A percentile compares a stretch with the other conserved stretches of the same genome.
phyloP scores from a whole-genome alignment of 352 stramenopile genomes.

The Thraustochytrium striatum region DNA sequence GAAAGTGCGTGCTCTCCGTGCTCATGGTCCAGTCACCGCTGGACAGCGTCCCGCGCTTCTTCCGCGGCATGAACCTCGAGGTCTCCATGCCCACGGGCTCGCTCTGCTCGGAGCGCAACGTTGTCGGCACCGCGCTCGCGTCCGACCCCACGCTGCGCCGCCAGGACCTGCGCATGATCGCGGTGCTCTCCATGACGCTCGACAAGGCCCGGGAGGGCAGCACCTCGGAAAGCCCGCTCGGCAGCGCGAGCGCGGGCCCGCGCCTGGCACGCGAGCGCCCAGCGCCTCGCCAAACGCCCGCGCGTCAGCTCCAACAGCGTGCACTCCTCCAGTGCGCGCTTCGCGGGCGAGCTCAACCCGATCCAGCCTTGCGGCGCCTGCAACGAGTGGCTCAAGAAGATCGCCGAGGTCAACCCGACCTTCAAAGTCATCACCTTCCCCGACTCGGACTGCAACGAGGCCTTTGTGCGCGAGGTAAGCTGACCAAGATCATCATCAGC shows the following conservation, averaged over 20 bases:
- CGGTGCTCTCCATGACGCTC: constrained; percentile 76
- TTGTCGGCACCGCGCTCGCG: constrained; percentile 93
- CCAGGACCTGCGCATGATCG: constrained; percentile 87
- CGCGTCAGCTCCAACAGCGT: background rate
- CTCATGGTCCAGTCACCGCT: constrained; percentile 83
- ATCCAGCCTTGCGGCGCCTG: constrained; percentile 93
- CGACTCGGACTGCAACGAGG: constrained; percentile 71
- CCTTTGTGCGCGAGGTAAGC: constrained; percentile 44
- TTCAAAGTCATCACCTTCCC: constrained; percentile 96
- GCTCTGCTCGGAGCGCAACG: constrained; percentile 93
- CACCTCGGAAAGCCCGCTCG: background rate
- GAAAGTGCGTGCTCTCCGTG: constrained; percentile 93
- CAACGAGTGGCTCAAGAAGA: constrained; percentile 99
- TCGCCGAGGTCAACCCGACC: constrained; percentile 92
- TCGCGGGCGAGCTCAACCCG: constrained; percentile 80
- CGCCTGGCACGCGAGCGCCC: background rate
- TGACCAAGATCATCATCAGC: too few relatives aligned
- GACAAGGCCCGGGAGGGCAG: background rate
- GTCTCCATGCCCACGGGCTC: constrained; percentile 71
- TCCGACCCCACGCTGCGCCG: constrained; percentile 83
- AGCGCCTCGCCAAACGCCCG: background rate
- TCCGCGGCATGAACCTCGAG: constrained; percentile 98
- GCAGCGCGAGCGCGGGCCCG: background rate
- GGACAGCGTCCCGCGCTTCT: constrained; percentile 61
- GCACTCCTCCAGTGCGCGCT: background rate